Base-by-base conservation (phyloP, 1,284 basidiomycete genomes). In the Malassezia cuniculi region DNA sequence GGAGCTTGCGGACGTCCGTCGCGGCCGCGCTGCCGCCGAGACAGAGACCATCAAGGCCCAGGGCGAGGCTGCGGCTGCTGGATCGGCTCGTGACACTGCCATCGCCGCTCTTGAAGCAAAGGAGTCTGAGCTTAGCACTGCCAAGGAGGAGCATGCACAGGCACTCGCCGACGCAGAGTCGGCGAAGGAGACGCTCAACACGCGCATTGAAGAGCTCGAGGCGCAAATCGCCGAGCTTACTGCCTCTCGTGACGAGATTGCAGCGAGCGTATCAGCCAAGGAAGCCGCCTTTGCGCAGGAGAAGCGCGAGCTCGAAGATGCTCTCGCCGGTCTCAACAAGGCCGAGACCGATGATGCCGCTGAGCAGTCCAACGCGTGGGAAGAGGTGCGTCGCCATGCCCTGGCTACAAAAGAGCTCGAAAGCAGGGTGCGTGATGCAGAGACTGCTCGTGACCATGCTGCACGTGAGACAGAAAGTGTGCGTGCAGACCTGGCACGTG, bases 381-480 rank as follows among this genome's bases (percentile, higher is more conserved):
- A 47, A 31, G 60, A 68, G 39, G 54, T 61, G n/a, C 50, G 54
- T 31, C 55, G 55, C 41, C 75, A 81, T 55, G 78, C 80, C 45
- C 75, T 78, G 45, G 74, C 80, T 22, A 77, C 78, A n/a, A 77
- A 79, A 76, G 75, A 78, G 50, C 82, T 82, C 1, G 82, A 87
- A 63, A 78, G 81, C 40, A 77, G 80, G 41, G 86, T 53, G 15
- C 34, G 85, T 54, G 75, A 79, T 14, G 74, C 78, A 27, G 82
- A 85, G 79, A 85, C 34, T 75, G 81, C 2, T n/a, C 46, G 48
- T 15, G 45, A 48, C 19, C 41, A 41, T 7, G 41, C 78, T 3
- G 78, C 83, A 48, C 81, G 78, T n/a, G 82, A 84, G 0, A 71
- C 75, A 39, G 77, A 78, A 7, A 85, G 85, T 21, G 50, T 42